These are phyloP conservation scores for Panaeolus cyanescens DNA, from an alignment of 768 basidiomycete genomes.

Conservation along the genomic window DNA sequence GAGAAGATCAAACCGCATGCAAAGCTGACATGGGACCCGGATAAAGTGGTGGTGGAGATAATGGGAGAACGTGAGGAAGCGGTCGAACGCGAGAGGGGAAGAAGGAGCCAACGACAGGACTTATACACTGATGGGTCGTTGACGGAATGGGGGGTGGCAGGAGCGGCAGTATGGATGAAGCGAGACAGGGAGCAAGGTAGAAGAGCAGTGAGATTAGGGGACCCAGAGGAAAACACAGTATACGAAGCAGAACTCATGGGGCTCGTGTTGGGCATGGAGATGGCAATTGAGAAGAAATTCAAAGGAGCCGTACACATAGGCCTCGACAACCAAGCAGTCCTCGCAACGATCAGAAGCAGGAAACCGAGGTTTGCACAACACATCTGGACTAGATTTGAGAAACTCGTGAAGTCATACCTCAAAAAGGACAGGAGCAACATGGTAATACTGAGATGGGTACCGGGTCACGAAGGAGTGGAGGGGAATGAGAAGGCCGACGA, in stretches of 20 bases:
- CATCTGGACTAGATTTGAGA: not conserved
- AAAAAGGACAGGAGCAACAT: not conserved
- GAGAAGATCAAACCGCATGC: constrained; percentile 15
- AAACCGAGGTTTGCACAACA: not conserved
- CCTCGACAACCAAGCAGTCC: not conserved
- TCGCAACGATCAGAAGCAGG: not conserved
- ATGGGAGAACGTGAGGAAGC: not conserved
- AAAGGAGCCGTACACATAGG: not conserved
- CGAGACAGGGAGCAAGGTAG: not conserved
- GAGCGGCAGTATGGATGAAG: not conserved
- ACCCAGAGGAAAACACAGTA: not conserved
- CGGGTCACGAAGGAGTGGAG: not conserved
- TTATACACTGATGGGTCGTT: not conserved
- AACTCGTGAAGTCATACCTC: not conserved
- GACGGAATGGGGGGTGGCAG: not conserved
- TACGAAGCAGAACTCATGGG: constrained; percentile 3
- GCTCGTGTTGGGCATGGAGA: not conserved
- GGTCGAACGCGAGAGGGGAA: not conserved
- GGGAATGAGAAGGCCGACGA: not conserved
- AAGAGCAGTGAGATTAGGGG: not conserved
- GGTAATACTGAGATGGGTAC: not conserved
- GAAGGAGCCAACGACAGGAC: not conserved
- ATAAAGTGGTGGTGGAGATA: not conserved
- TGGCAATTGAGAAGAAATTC: not conserved
- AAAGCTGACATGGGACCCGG: constrained; percentile 4